Base-by-base conservation (phyloP, 2,329 filamentous ascomycete species). In the Epichloe baconii region DNA sequence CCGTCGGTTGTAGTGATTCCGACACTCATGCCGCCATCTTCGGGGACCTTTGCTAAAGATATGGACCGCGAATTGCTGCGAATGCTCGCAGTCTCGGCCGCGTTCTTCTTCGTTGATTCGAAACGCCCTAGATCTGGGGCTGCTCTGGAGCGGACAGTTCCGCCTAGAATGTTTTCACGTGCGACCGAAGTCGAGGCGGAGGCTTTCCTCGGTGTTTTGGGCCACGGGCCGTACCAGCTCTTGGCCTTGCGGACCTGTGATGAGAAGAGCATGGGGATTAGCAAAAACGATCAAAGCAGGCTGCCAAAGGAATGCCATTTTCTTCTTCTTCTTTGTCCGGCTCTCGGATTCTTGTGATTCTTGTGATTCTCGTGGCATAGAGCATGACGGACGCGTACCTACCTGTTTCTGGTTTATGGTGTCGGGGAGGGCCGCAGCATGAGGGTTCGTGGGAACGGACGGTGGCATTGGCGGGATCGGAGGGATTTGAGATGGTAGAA, bases 221-320 rank as follows among this genome's bases (percentile, higher is more conserved):
- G 75, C 77, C 77, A 82, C 17, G 79, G 78, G 49, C 78, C 77
- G 62, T 83, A 83, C 80, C 79, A 83, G 62, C 78, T 82, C 46
- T 69, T 69, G 8, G 72, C 65, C 60, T 79, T 79, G 53, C 70
- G 72, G 38, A 74, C 64, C 76, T 79, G 57, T 19, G 31, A 42
- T 19, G 19, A 36, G 21, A 44, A 34, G 21, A 46, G 21, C 15
- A 45, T 14, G 40, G 21, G 6, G 43, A 53, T 40, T 53, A 54
- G 47, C 19, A 1, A 17, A 47, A 38, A 8, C 4, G 5, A 19
- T 36, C n/a, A 12, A 47, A 14, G 43, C 43, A 2, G 7, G 10
- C 31, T 10, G 23, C 15, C 8, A 23, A 45, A 3, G 11, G 43
- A 6, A 4, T n/a, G n/a, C 14, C 8, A 11, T 23, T 23, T 44